Conservation (phyloP, 2,329 filamentous ascomycete genomes). For the Polytolypa hystricis region DNA sequence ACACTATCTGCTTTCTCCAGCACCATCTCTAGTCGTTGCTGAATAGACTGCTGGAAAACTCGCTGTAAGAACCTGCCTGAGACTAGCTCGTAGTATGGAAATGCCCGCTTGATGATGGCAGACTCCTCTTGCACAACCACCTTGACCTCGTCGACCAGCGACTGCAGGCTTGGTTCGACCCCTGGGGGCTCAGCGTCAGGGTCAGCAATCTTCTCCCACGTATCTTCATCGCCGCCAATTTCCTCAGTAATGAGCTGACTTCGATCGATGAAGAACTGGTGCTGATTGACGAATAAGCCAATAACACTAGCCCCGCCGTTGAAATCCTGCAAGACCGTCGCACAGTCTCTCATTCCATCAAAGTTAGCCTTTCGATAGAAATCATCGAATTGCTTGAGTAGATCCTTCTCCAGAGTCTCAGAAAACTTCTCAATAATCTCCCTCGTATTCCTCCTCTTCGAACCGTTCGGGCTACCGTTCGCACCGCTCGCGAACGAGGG, state of each 20-base stretch:
- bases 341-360: constrained; percentile 95
- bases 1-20: constrained; percentile 87
- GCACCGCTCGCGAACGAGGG: constrained; percentile 22
- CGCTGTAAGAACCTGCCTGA: constrained; percentile 86
- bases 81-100: constrained; percentile 92
- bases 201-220: constrained; percentile 81
- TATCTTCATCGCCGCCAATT: constrained; percentile 48
- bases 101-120: constrained; percentile 89
- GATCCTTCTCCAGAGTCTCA: constrained; percentile 87
- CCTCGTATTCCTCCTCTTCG: constrained; percentile 51
- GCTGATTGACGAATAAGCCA: constrained; percentile 93
- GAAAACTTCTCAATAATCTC: constrained; percentile 95
- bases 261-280: constrained; percentile 97
- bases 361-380: constrained; percentile 93
- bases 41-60: constrained; percentile 95
- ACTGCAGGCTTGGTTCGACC: constrained; percentile 85
- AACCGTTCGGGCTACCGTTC: constrained; percentile 42
- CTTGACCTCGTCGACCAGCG: constrained; percentile 84
- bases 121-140: constrained; percentile 96
- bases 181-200: constrained; percentile 86
- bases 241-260: constrained; percentile 87
- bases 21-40: constrained; percentile 90
- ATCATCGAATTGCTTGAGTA: constrained; percentile 92
- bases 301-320: constrained; percentile 93
- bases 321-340: constrained; percentile 88